These are phyloP conservation scores for Fagus crenata DNA, from an alignment of 306 rosid species.

Conservation along the genomic window DNA sequence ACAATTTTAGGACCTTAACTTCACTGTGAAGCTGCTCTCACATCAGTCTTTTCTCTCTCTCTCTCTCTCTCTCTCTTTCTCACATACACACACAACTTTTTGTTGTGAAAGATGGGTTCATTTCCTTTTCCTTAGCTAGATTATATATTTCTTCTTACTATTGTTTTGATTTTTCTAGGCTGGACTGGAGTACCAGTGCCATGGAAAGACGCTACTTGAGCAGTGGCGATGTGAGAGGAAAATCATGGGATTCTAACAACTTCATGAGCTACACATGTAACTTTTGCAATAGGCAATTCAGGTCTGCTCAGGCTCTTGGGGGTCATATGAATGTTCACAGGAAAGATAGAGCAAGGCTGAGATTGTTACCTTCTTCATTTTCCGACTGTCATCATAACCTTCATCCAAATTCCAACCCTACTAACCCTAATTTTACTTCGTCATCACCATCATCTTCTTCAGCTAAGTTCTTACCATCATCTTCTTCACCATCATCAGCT, in stretches of 20 bases:
- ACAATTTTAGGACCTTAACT: slow-evolving; percentile 20
- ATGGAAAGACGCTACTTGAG: slow-evolving; percentile 61
- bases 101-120: slow-evolving; percentile 33
- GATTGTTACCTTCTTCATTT: slow-evolving; percentile 45
- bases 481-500: slow-evolving; percentile 38
- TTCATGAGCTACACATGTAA: slow-evolving; percentile 47
- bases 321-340: slow-evolving; percentile 95
- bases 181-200: slow-evolving; percentile 9
- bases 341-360: slow-evolving; percentile 78
- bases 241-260: slow-evolving; percentile 27
- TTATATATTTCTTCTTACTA: slow-evolving; percentile 5
- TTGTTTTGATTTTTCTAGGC: slow-evolving; percentile 19
- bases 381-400: slow-evolving; percentile 35
- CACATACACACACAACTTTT: slow-evolving; percentile 5
- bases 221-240: slow-evolving; percentile 37
- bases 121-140: not conserved
- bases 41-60: slow-evolving; percentile 22
- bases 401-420: slow-evolving; percentile 30
- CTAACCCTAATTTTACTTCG: slow-evolving; percentile 34
- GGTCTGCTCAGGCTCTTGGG: slow-evolving; percentile 85
- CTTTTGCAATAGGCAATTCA: slow-evolving; percentile 83
- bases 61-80: not conserved
- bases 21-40: slow-evolving; percentile 29
- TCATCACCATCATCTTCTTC: slow-evolving; percentile 25
- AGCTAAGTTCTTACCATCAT: slow-evolving; percentile 29